Evolutionary conservation across 2,329 filamentous ascomycete genomes (phyloP).

Genomic region (Talaromyces pinophilus): DNA sequence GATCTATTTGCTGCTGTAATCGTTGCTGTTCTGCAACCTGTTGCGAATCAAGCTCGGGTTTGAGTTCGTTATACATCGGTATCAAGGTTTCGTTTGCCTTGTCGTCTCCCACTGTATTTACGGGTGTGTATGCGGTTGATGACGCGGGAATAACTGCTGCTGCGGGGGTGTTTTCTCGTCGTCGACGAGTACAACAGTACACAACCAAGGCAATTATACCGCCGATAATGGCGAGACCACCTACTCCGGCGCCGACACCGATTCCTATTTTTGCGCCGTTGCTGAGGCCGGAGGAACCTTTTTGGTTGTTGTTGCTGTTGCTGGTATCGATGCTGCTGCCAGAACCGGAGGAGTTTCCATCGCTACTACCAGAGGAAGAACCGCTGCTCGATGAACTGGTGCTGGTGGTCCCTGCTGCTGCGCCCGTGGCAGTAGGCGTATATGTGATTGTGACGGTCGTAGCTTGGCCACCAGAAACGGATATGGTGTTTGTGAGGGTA

Average conservation of each 20-base stretch:
- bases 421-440: neutral
- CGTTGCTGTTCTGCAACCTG: conserved; percentile 4
- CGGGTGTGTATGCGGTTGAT: neutral
- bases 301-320: neutral
- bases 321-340: neutral
- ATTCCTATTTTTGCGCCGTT: conserved; percentile 21
- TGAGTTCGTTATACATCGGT: conserved; percentile 6
- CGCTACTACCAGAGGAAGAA: neutral
- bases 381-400: neutral
- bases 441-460: conserved; percentile 18
- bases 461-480: neutral
- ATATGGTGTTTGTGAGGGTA: conserved; percentile 13
- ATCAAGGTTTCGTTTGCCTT: neutral
- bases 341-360: conserved; percentile 3
- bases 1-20: neutral
- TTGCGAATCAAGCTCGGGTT: conserved; percentile 19
- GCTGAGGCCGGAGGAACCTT: conserved; percentile 1
- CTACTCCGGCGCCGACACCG: conserved; percentile 18
- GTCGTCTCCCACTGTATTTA: neutral
- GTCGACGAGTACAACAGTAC: conserved; percentile 7
- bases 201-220: neutral
- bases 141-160: neutral
- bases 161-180: neutral
- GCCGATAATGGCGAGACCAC: conserved; percentile 13
- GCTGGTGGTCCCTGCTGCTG: neutral